Percentiles rank a stretch among this genome's conserved stretches.
These are phyloP conservation scores for Ceratocystis eucalypticola DNA, from an alignment of 2,329 filamentous ascomycete genomes.

Conservation along the genomic window DNA sequence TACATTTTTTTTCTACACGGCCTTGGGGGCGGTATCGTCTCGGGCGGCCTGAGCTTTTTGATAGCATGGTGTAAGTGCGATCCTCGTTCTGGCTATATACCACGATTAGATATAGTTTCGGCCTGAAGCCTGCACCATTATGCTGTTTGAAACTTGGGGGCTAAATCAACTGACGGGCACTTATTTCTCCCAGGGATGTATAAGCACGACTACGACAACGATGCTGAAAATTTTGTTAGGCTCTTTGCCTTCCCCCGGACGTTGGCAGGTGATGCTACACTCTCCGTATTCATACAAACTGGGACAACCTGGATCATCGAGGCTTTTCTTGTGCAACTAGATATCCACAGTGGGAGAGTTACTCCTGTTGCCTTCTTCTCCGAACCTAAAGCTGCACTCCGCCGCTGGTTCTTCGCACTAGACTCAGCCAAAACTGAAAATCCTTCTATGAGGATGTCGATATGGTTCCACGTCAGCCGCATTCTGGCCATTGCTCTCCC, in stretches of 20 bases:
- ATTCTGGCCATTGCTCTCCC: conserved; percentile 27
- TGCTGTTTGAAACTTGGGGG: not conserved
- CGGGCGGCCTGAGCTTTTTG: conserved; percentile 39
- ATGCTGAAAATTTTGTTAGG: conserved; percentile 26
- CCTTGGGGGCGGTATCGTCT: conserved; percentile 34
- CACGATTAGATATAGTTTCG: too few relatives aligned
- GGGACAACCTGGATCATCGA: conserved; percentile 40
- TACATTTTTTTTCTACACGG: conserved; percentile 38
- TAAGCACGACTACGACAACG: conserved; percentile 26
- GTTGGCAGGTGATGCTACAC: conserved; percentile 35
- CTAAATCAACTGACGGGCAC: not conserved
- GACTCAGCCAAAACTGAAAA: conserved; percentile 22
- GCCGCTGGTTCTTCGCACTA: conserved; percentile 35
- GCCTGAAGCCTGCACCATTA: too few relatives aligned
- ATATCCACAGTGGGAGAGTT: conserved; percentile 33
- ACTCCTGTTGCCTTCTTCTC: conserved; percentile 33
- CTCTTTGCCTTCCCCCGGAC: conserved; percentile 40
- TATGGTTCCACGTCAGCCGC: conserved; percentile 33
- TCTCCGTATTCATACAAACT: conserved; percentile 40
- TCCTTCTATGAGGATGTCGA: conserved; percentile 25
- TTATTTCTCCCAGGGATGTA: conserved; percentile 32
- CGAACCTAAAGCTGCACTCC: conserved; percentile 26
- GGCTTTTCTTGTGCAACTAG: conserved; percentile 34
- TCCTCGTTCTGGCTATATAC: too few relatives aligned
- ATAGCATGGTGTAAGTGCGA: conserved; percentile 35